These are phyloP conservation scores for Aphanocladium album DNA, from an alignment of 2,329 filamentous ascomycete species.

Conservation along the genomic window DNA sequence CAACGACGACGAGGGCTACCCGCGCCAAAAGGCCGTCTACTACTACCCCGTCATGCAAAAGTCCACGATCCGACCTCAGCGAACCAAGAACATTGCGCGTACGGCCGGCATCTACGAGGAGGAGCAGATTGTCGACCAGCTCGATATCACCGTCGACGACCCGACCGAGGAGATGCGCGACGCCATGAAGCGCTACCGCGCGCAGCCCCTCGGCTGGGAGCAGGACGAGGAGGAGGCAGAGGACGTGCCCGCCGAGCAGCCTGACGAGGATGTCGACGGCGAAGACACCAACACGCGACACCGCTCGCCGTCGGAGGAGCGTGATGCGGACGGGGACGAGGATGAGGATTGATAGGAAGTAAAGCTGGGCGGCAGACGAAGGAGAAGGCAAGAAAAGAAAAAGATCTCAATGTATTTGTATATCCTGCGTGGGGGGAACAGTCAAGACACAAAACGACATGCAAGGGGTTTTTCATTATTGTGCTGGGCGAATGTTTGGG, in stretches of 20 bases:
- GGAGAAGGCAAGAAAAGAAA: no score
- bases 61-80: slow-evolving; percentile 56
- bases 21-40: slow-evolving; percentile 54
- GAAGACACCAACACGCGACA: slow-evolving; percentile 21
- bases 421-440: neutral
- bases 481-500: neutral
- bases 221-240: slow-evolving; percentile 35
- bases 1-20: slow-evolving; percentile 47
- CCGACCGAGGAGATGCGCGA: slow-evolving; percentile 48
- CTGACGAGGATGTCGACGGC: slow-evolving; percentile 17
- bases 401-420: neutral
- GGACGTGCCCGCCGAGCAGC: slow-evolving; percentile 11
- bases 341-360: slow-evolving; percentile 15
- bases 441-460: neutral
- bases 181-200: slow-evolving; percentile 49
- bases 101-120: slow-evolving; percentile 43
- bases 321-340: slow-evolving; percentile 42
- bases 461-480: neutral
- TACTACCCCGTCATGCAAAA: slow-evolving; percentile 67
- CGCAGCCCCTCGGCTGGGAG: slow-evolving; percentile 46
- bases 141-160: slow-evolving; percentile 51
- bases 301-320: slow-evolving; percentile 28
- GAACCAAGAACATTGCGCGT: slow-evolving; percentile 58
- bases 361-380: no score
- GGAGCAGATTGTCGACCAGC: slow-evolving; percentile 49